These are phyloP conservation scores for Fraxinus paxiana DNA, from an alignment of 305 asterid species.

Conservation along the genomic window DNA sequence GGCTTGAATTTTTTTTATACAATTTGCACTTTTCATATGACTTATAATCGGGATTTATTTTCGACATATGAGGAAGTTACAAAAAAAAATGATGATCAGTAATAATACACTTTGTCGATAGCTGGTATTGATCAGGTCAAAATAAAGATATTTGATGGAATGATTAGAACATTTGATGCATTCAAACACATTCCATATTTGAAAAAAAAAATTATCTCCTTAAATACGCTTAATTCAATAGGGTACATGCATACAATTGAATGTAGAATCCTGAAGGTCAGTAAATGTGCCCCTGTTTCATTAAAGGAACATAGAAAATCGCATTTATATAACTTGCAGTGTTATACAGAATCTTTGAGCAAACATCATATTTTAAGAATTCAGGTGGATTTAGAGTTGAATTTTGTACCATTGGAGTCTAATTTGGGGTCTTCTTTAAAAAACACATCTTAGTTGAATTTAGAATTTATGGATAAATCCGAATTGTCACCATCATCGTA, in stretches of 20 bases:
- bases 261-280: background rate
- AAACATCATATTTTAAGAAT: background rate
- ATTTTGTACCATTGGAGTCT: background rate
- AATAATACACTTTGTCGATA: background rate
- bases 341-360: background rate
- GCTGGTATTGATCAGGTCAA: background rate
- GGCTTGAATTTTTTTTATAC: background rate
- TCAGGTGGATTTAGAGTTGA: background rate
- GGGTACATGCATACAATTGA: background rate
- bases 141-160: background rate
- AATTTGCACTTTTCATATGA: background rate
- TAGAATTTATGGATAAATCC: no score
- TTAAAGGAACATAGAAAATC: background rate
- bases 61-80: background rate
- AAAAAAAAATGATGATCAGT: background rate
- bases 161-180: background rate
- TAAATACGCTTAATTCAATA: background rate
- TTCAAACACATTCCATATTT: background rate
- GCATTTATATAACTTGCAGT: no score
- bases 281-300: background rate
- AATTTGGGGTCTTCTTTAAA: background rate
- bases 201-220: background rate
- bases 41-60: background rate
- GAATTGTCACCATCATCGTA: background rate
- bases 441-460: background rate